Base-by-base conservation (phyloP, 208 protist genomes). In the Trypanosoma melophagium region DNA sequence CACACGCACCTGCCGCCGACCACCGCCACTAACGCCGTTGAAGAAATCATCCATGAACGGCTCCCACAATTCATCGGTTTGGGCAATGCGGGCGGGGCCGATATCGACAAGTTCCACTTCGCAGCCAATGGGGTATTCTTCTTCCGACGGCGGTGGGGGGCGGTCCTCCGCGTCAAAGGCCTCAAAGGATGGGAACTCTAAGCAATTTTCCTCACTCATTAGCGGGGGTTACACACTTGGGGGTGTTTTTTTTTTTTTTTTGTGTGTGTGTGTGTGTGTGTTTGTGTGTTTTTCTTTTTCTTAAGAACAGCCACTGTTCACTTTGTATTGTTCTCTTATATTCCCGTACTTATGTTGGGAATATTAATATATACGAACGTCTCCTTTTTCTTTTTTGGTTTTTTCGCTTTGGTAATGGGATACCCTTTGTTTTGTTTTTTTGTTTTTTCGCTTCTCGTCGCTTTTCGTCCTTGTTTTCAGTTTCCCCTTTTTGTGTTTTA, bases 71-170 rank as follows among this genome's bases (percentile, higher is more conserved):
- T 69, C 54, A n/a, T 66, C 59, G 44, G 84, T 84, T 60, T 94
- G 88, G 3, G 88, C 88, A 1, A 84, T 53, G 40, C 75, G 75
- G 9, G 90, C 90, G 19, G 79, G 83, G 38, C 87, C 86, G 14
- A 87, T 69, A 62, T 93, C 90, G 10, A 81, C 80, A 44, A 95
- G 78, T 60, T 92, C 84, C 42, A 93, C 90, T 49, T 93, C 85
- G 61, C 90, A 95, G 35, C 85, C 87, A 17, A 92, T 71, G 0
- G 90, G 90, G 72, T 92, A 95, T 31, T 95, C 90, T 35, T 90
- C 81, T 5, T 83, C 83, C 0, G 81, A 73, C 12, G 90, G 90
- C 9, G 90, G 80, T 24, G 81, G 75, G 0, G 90, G 90, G 16
- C 84, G 73, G 35, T 93, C 87, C 19, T 89, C 84, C 31, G 74